A percentile compares a stretch with the other conserved stretches of the same genome.
These are phyloP conservation scores for Pilatotrama ljubarskyi DNA, from an alignment of 768 basidiomycete species.

Conservation along the genomic window DNA sequence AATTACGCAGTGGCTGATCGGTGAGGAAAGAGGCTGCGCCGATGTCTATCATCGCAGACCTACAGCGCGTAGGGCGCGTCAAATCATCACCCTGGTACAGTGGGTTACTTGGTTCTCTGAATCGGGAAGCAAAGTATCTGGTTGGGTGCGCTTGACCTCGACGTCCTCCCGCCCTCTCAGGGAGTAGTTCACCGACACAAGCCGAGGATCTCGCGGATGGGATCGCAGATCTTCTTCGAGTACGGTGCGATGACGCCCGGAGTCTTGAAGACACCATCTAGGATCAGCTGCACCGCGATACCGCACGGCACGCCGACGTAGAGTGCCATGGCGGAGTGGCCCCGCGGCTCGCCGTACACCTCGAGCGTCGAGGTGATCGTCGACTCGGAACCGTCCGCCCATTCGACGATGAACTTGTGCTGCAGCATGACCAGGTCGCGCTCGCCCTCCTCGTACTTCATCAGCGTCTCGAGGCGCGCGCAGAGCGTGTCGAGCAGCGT, in stretches of 20 bases:
- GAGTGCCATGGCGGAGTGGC: slow-evolving; percentile 88
- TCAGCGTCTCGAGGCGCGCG: slow-evolving; percentile 83
- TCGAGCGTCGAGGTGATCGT: slow-evolving; percentile 90
- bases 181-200: too few species aligned
- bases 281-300: slow-evolving; percentile 86
- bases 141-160: slow-evolving; percentile 88
- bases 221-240: too few species aligned
- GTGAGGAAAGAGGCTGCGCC: background rate
- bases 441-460: slow-evolving; percentile 89
- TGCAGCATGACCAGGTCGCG: too few species aligned
- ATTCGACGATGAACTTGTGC: too few species aligned
- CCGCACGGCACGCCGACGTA: slow-evolving; percentile 94
- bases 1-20: background rate
- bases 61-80: background rate
- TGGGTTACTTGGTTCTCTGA: background rate
- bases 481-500: slow-evolving; percentile 95
- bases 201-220: too few species aligned
- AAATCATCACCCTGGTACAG: background rate
- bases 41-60: background rate
- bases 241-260: too few species aligned
- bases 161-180: too few species aligned
- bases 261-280: slow-evolving; percentile 79
- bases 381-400: slow-evolving; percentile 79
- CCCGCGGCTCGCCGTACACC: slow-evolving; percentile 76
- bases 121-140: background rate